phyloP scores from a whole-genome alignment of 1,284 basidiomycete species.

The Ceratorhiza oryzae-sativae region DNA sequence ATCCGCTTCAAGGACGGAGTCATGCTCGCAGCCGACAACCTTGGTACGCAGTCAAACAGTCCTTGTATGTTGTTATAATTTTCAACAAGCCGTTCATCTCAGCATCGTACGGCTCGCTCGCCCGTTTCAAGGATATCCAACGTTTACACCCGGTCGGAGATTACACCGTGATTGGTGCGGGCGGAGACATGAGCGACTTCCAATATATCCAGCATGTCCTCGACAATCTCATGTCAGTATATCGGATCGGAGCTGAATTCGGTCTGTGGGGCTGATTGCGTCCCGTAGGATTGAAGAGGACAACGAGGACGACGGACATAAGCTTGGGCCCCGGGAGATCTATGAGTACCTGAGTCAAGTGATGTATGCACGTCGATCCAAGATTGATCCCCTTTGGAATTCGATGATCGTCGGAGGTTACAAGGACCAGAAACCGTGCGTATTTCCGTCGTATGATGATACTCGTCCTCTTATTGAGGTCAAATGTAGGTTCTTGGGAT shows the following conservation, averaged over 20 bases:
- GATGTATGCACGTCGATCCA: slow-evolving; percentile 89
- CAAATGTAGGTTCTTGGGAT: slow-evolving; percentile 79
- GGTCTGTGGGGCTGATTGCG: no score
- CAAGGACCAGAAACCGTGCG: slow-evolving; percentile 78
- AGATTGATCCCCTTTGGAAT: slow-evolving; percentile 97
- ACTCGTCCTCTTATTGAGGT: not conserved
- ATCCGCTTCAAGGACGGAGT: slow-evolving; percentile 95
- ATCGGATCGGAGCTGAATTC: no score
- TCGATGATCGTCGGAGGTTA: slow-evolving; percentile 92
- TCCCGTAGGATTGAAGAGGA: slow-evolving; percentile 72
- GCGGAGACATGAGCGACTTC: slow-evolving; percentile 98
- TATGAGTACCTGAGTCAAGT: slow-evolving; percentile 92
- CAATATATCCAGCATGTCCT: slow-evolving; percentile 88
- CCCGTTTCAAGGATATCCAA: slow-evolving; percentile 94
- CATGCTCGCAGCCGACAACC: slow-evolving; percentile 99
- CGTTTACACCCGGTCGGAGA: slow-evolving; percentile 86
- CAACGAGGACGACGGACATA: slow-evolving; percentile 81
- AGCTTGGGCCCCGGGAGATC: slow-evolving; percentile 86
- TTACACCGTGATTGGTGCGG: slow-evolving; percentile 88
- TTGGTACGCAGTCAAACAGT: slow-evolving; percentile 62
- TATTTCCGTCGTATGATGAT: slow-evolving; percentile 4
- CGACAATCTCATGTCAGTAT: slow-evolving; percentile 65
- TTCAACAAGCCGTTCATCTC: slow-evolving; percentile 5
- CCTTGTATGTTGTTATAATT: no score
- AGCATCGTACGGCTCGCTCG: slow-evolving; percentile 98